A percentile compares a stretch with the other conserved stretches of the same genome.
phyloP scores from a whole-genome alignment of 2,329 filamentous ascomycete species.

The Apiospora phragmitis region DNA sequence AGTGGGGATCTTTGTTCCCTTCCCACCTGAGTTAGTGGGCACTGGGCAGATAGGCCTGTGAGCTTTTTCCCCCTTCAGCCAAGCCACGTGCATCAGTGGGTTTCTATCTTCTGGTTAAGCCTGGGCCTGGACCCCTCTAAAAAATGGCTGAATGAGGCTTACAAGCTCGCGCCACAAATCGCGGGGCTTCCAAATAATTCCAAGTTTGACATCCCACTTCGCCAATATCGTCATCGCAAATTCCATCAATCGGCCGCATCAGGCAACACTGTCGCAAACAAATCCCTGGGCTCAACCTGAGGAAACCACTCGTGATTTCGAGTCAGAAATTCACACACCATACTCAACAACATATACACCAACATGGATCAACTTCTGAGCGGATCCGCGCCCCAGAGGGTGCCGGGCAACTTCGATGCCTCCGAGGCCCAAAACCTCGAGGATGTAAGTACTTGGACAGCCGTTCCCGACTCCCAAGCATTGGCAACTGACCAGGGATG shows the following conservation, averaged over 20 bases:
- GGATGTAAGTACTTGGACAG: constrained; percentile 44
- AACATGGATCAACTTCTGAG: constrained; percentile 11
- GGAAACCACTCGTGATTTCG: neutral
- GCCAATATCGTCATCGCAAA: constrained; percentile 5
- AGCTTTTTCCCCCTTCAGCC: neutral
- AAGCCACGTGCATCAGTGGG: neutral
- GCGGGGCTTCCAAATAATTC: constrained; percentile 4
- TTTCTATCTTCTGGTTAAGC: neutral
- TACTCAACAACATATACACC: neutral
- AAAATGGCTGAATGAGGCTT: neutral
- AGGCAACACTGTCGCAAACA: neutral
- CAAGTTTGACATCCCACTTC: constrained; percentile 9
- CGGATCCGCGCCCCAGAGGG: constrained; percentile 20
- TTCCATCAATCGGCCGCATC: neutral
- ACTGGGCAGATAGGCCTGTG: neutral
- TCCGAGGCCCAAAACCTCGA: constrained; percentile 56
- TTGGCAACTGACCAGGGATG: constrained; percentile 16
- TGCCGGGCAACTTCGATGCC: constrained; percentile 61
- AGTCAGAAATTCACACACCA: neutral
- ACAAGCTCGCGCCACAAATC: constrained; percentile 7
- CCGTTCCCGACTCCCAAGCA: too few species aligned
- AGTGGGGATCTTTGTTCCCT: neutral
- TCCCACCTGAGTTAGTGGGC: neutral
- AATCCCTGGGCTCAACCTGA: neutral
- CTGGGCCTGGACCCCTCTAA: neutral